A percentile compares a stretch with the other conserved stretches of the same genome.
Conservation (phyloP, 305 asterid genomes). For the Petunia hybrid region DNA sequence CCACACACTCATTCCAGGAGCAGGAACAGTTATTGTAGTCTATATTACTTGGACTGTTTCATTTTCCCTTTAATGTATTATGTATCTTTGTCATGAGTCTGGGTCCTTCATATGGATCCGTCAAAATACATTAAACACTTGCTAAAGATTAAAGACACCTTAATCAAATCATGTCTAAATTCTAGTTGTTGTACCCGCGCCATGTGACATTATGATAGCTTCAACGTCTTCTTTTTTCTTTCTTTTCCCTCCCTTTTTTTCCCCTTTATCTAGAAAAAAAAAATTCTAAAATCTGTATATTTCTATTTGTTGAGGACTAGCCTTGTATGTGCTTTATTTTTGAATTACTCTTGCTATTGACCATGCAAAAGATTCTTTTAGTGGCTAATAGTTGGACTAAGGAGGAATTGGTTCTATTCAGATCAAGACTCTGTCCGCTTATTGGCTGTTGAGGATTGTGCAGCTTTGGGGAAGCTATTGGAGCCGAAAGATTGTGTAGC, state of each 20-base stretch:
- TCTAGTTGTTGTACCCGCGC: neutral
- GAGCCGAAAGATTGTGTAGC: constrained; percentile 53
- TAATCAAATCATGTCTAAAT: neutral
- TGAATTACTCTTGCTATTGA: neutral
- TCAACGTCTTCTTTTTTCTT: neutral
- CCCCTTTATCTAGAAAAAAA: constrained; percentile 4
- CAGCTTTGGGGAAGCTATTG: constrained; percentile 52
- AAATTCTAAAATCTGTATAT: neutral
- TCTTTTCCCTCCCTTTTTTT: neutral
- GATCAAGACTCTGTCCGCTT: constrained; percentile 55
- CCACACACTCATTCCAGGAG: neutral
- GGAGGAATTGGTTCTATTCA: constrained; percentile 27
- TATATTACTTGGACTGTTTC: neutral
- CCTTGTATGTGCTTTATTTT: neutral
- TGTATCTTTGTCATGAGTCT: constrained; percentile 6
- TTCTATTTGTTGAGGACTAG: constrained; percentile 16
- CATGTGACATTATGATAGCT: neutral
- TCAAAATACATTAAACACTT: neutral
- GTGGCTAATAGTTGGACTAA: constrained; percentile 9
- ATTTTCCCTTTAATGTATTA: neutral
- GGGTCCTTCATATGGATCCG: neutral
- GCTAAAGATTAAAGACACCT: neutral
- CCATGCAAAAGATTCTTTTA: neutral
- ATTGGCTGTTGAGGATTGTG: constrained; percentile 56
- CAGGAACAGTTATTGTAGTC: neutral